Evolutionary conservation across 2,329 filamentous ascomycete species (phyloP).

Genomic region (Xylaria sp.): DNA sequence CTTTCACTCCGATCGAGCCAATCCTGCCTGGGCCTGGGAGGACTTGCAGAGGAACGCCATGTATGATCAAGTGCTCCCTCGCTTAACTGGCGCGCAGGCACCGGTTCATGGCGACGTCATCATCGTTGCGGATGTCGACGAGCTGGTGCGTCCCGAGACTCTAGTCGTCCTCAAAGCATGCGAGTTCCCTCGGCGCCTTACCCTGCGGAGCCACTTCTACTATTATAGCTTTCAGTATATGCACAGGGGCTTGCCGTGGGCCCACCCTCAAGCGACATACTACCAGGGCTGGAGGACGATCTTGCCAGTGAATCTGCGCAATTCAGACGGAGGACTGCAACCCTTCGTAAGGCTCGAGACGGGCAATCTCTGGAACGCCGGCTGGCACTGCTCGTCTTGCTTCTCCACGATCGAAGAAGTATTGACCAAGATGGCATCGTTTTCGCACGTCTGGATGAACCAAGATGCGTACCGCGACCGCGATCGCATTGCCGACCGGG

Average conservation of each 20-base stretch:
- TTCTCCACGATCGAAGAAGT: slow-evolving; percentile 52
- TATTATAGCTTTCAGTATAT: slow-evolving; percentile 55
- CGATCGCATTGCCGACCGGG: slow-evolving; percentile 44
- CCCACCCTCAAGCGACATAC: slow-evolving; percentile 55
- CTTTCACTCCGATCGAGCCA: slow-evolving; percentile 34
- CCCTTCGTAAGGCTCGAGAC: slow-evolving; percentile 39
- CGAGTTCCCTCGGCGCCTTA: slow-evolving; percentile 47
- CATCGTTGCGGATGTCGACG: slow-evolving; percentile 56
- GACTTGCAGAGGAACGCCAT: slow-evolving; percentile 50
- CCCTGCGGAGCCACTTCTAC: slow-evolving; percentile 48
- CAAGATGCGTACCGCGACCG: slow-evolving; percentile 42
- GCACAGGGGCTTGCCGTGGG: slow-evolving; percentile 44
- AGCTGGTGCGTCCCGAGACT: slow-evolving; percentile 50
- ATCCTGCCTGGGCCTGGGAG: slow-evolving; percentile 44
- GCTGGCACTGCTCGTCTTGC: slow-evolving; percentile 59
- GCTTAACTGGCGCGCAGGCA: slow-evolving; percentile 37
- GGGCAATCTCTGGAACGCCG: slow-evolving; percentile 27
- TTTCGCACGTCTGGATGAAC: slow-evolving; percentile 52
- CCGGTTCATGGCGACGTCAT: slow-evolving; percentile 50
- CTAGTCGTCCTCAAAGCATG: slow-evolving; percentile 46
- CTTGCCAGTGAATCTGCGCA: slow-evolving; percentile 48
- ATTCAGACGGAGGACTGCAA: slow-evolving; percentile 39
- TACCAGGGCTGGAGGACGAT: slow-evolving; percentile 48
- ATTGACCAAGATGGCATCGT: slow-evolving; percentile 50
- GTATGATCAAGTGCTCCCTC: slow-evolving; percentile 51